Percentiles rank a stretch among this genome's conserved stretches.
phyloP scores from a whole-genome alignment of 2,329 filamentous ascomycete genomes.

The Chaetomiaceae sp. region DNA sequence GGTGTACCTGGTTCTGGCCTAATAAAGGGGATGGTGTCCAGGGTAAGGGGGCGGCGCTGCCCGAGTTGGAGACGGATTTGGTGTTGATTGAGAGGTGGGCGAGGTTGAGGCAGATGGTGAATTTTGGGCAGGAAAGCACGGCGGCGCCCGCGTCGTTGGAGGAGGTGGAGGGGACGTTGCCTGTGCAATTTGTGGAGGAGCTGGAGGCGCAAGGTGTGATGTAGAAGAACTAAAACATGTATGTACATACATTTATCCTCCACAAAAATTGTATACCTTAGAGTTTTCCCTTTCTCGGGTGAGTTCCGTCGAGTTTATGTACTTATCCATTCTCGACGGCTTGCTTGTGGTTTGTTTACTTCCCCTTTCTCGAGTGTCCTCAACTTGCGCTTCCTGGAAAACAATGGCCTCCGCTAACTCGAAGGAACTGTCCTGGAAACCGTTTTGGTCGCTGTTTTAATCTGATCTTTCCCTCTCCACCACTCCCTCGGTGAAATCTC shows the following conservation, averaged over 20 bases:
- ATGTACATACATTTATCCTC: neutral
- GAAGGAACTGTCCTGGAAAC: too few species aligned
- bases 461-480: neutral
- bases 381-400: too few species aligned
- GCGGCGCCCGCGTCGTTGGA: neutral
- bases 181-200: neutral
- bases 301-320: too few species aligned
- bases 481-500: too few species aligned
- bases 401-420: too few species aligned
- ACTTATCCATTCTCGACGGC: too few species aligned
- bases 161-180: neutral
- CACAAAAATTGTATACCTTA: too few species aligned
- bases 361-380: too few species aligned
- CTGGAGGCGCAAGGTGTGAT: neutral
- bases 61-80: conserved; percentile 12
- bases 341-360: too few species aligned
- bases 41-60: neutral
- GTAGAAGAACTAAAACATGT: neutral
- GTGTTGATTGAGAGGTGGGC: conserved; percentile 9
- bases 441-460: too few species aligned
- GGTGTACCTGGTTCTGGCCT: conserved; percentile 24
- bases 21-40: neutral
- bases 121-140: neutral
- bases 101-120: conserved; percentile 6
- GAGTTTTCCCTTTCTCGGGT: too few species aligned